Percentiles rank a stretch among this genome's conserved stretches.
Evolutionary conservation across 2,329 filamentous ascomycete species (phyloP).

Genomic region (Aspergillus oerlinghausenensis): DNA sequence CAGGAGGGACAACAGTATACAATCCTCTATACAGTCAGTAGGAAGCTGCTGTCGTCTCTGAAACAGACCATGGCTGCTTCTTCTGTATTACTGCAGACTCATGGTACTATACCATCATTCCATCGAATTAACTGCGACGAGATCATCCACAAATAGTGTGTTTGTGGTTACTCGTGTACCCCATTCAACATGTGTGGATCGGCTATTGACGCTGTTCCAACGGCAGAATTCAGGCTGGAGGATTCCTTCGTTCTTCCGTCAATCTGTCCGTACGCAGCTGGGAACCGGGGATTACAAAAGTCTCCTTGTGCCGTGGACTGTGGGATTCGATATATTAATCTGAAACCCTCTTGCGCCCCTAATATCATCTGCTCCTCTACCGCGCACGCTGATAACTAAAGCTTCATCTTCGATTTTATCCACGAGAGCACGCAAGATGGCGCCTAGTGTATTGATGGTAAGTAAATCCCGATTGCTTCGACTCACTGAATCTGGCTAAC

Average conservation of each 20-base stretch:
- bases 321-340: background rate
- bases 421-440: constrained; percentile 39
- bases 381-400: background rate
- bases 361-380: background rate
- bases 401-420: background rate
- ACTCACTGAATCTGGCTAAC: constrained; percentile 1
- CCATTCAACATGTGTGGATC: background rate
- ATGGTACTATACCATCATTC: background rate
- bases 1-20: no score
- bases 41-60: background rate
- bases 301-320: background rate
- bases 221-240: constrained; percentile 1
- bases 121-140: background rate
- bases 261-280: background rate
- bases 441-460: constrained; percentile 66
- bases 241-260: constrained; percentile 2
- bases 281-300: background rate
- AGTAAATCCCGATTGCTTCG: constrained; percentile 18
- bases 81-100: background rate
- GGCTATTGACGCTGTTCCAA: constrained; percentile 7
- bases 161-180: background rate
- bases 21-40: background rate
- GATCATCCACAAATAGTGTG: background rate
- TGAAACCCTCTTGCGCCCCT: background rate
- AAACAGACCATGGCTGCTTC: background rate